A percentile compares a stretch with the other conserved stretches of the same genome.
Evolutionary conservation across 2,329 filamentous ascomycete genomes (phyloP).

Genomic region (Berkeleyomyces basicola): DNA sequence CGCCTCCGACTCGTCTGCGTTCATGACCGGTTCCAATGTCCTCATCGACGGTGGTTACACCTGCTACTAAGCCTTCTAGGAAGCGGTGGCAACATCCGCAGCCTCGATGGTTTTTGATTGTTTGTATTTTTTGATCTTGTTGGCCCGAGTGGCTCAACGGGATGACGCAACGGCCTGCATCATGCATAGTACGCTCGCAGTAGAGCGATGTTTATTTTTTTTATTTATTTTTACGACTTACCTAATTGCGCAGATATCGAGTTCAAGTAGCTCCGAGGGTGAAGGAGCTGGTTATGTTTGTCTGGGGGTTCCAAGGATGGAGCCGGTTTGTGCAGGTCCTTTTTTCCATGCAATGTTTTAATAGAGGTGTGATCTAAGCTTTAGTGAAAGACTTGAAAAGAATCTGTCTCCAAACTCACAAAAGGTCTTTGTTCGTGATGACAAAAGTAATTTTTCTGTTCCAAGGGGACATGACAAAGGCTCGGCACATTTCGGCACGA

Average conservation of each 20-base stretch:
- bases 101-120: neutral
- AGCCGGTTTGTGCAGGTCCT: neutral
- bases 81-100: neutral
- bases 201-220: slow-evolving; percentile 8
- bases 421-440: neutral
- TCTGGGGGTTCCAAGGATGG: slow-evolving; percentile 7
- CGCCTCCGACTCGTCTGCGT: slow-evolving; percentile 52
- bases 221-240: slow-evolving; percentile 4
- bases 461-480: neutral
- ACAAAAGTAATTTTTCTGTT: neutral
- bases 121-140: neutral
- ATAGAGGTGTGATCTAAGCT: slow-evolving; percentile 7
- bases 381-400: neutral
- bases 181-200: slow-evolving; percentile 9
- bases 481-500: neutral
- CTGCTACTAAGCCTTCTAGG: slow-evolving; percentile 30
- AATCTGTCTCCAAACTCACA: neutral
- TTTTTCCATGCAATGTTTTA: neutral
- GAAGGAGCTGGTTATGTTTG: slow-evolving; percentile 9
- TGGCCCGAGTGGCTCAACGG: neutral
- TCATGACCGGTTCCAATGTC: slow-evolving; percentile 64
- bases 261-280: slow-evolving; percentile 5
- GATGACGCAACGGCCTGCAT: slow-evolving; percentile 3
- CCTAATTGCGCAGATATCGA: slow-evolving; percentile 6
- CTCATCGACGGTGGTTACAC: slow-evolving; percentile 56